A percentile compares a stretch with the other conserved stretches of the same genome.
These are phyloP conservation scores for Magnaporthiopsis poae DNA, from an alignment of 2,329 filamentous ascomycete genomes.

Conservation along the genomic window DNA sequence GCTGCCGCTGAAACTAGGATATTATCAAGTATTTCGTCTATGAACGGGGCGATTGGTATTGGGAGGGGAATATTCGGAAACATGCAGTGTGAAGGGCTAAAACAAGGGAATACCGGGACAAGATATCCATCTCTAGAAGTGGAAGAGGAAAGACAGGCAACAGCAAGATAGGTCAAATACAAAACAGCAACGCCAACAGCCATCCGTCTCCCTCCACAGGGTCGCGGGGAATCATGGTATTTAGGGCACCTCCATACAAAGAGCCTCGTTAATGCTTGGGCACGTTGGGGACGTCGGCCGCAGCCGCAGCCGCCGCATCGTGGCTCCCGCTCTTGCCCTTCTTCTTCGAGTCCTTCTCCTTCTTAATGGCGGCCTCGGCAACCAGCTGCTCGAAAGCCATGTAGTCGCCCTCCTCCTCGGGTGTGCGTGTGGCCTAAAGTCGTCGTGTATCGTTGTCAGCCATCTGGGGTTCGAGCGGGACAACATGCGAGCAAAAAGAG, in stretches of 20 bases:
- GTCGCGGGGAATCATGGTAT: neutral
- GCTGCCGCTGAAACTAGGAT: too few relatives aligned
- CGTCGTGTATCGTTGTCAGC: constrained; percentile 13
- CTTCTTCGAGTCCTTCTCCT: constrained; percentile 71
- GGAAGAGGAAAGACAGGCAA: neutral
- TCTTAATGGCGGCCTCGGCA: constrained; percentile 90
- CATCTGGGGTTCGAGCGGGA: constrained; percentile 11
- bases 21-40: neutral
- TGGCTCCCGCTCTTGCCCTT: constrained; percentile 49
- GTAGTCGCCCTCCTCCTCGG: constrained; percentile 95
- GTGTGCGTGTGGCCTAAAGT: constrained; percentile 67
- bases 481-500: neutral
- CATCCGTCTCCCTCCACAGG: neutral
- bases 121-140: neutral
- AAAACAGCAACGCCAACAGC: neutral
- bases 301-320: constrained; percentile 27
- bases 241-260: neutral
- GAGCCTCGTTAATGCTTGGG: constrained; percentile 14
- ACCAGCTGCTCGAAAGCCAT: constrained; percentile 98
- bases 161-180: neutral
- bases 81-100: neutral
- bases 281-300: constrained; percentile 30
- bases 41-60: neutral
- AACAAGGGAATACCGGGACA: neutral
- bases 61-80: neutral